Conservation (phyloP, 2,329 filamentous ascomycete genomes). For the Orbilia quercus region DNA sequence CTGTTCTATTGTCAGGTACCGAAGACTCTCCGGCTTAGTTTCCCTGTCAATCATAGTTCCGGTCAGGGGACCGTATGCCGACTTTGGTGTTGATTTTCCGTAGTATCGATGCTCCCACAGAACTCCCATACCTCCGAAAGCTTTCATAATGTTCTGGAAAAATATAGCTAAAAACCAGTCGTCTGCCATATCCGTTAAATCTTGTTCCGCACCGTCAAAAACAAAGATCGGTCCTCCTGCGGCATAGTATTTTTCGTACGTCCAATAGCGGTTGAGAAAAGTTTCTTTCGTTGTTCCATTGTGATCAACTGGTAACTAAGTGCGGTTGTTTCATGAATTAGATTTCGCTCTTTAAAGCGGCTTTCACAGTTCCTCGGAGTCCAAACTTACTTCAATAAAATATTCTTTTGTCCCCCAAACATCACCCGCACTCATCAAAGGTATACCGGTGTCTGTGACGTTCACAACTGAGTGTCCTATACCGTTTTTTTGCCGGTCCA, state of each 20-base stretch:
- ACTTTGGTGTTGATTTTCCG: constrained; percentile 14
- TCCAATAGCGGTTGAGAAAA: constrained; percentile 59
- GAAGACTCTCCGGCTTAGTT: constrained; percentile 63
- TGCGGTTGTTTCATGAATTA: background rate
- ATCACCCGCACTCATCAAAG: background rate
- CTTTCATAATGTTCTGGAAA: constrained; percentile 50
- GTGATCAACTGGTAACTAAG: constrained; percentile 33
- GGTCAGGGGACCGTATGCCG: constrained; percentile 62
- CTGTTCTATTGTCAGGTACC: constrained; percentile 65
- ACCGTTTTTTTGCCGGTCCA: background rate
- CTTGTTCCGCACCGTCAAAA: constrained; percentile 56
- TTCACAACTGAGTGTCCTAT: background rate
- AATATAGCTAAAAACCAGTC: constrained; percentile 38
- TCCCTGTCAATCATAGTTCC: constrained; percentile 62
- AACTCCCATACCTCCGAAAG: constrained; percentile 59
- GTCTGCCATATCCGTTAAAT: constrained; percentile 29
- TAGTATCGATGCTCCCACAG: constrained; percentile 59
- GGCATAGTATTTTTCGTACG: constrained; percentile 58
- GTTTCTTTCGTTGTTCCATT: constrained; percentile 26
- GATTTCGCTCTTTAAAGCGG: background rate
- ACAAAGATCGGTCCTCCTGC: constrained; percentile 58
- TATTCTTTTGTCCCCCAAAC: background rate
- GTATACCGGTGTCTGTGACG: background rate
- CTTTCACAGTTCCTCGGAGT: background rate
- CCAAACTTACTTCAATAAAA: background rate